Evolutionary conservation across 345 rosid species (phyloP).

Genomic region (Euphorbia tirucalli): DNA sequence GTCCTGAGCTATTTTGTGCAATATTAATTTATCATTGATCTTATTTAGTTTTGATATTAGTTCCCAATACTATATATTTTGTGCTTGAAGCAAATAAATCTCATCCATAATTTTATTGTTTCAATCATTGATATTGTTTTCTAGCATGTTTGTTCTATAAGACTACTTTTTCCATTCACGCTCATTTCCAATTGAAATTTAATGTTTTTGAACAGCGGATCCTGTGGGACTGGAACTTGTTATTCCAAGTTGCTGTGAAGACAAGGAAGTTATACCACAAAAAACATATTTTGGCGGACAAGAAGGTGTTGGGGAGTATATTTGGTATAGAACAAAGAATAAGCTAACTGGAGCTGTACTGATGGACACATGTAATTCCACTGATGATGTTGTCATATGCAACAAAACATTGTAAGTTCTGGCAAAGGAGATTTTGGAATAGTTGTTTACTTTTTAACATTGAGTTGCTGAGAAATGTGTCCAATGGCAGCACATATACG

Average conservation of each 20-base stretch:
- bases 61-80: not conserved
- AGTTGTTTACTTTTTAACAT: not conserved
- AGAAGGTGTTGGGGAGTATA: slow-evolving; percentile 81
- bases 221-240: slow-evolving; percentile 84
- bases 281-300: slow-evolving; percentile 85
- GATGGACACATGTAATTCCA: slow-evolving; percentile 46
- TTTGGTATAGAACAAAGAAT: slow-evolving; percentile 72
- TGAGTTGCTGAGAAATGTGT: slow-evolving; percentile 8
- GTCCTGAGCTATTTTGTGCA: not conserved
- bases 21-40: slow-evolving; percentile 1
- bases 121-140: not conserved
- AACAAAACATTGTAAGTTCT: slow-evolving; percentile 66
- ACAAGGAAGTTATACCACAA: slow-evolving; percentile 61
- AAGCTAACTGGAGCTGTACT: slow-evolving; percentile 60
- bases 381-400: slow-evolving; percentile 49
- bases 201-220: slow-evolving; percentile 54
- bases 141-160: not conserved
- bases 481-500: slow-evolving; percentile 58
- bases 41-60: slow-evolving; percentile 1
- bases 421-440: slow-evolving; percentile 11
- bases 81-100: slow-evolving; percentile 6
- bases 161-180: not conserved
- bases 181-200: slow-evolving; percentile 12
- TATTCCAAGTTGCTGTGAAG: slow-evolving; percentile 72
- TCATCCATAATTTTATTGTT: not conserved